Evolutionary conservation across 352 stramenopile genomes (phyloP).

Genomic region (Phytophthora pisi): DNA sequence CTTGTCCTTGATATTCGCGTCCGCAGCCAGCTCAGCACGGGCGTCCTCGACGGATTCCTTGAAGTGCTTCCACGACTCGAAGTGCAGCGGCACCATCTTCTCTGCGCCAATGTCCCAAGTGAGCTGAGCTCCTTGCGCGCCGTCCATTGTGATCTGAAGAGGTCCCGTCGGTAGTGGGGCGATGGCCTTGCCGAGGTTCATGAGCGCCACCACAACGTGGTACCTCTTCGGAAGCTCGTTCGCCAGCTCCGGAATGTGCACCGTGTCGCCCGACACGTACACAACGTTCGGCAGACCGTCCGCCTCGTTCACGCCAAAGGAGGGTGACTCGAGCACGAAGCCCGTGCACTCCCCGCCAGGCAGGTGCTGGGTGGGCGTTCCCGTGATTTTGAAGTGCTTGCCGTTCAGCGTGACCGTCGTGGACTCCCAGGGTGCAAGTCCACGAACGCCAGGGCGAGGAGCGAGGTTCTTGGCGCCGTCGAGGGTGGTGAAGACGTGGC

Average conservation of each 20-base stretch:
- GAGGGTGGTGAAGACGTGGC: constrained; percentile 41
- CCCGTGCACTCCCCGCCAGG: constrained; percentile 42
- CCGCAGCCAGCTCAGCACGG: constrained; percentile 13
- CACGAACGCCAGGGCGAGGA: constrained; percentile 42
- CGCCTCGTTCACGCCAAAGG: constrained; percentile 34
- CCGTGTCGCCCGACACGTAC: constrained; percentile 46
- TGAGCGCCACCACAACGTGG: constrained; percentile 40
- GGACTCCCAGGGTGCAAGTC: constrained; percentile 40
- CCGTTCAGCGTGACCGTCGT: constrained; percentile 32
- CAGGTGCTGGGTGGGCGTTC: constrained; percentile 44
- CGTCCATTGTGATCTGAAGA: constrained; percentile 42
- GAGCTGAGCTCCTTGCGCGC: constrained; percentile 28
- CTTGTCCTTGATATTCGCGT: constrained; percentile 31
- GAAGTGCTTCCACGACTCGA: constrained; percentile 54
- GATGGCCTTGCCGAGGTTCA: constrained; percentile 42
- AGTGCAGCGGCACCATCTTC: constrained; percentile 49
- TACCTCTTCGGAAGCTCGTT: constrained; percentile 34
- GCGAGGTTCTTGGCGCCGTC: constrained; percentile 50
- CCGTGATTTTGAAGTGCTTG: constrained; percentile 50
- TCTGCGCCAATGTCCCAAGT: constrained; percentile 31
- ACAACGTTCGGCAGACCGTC: constrained; percentile 44
- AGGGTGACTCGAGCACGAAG: constrained; percentile 42
- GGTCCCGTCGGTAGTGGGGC: constrained; percentile 13
- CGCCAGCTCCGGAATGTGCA: constrained; percentile 39
- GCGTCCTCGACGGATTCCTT: constrained; percentile 9